Percentiles rank a stretch among this genome's conserved stretches.
Evolutionary conservation across 2,329 filamentous ascomycete species (phyloP).

Genomic region (Calonectria pseudoreteaudii): DNA sequence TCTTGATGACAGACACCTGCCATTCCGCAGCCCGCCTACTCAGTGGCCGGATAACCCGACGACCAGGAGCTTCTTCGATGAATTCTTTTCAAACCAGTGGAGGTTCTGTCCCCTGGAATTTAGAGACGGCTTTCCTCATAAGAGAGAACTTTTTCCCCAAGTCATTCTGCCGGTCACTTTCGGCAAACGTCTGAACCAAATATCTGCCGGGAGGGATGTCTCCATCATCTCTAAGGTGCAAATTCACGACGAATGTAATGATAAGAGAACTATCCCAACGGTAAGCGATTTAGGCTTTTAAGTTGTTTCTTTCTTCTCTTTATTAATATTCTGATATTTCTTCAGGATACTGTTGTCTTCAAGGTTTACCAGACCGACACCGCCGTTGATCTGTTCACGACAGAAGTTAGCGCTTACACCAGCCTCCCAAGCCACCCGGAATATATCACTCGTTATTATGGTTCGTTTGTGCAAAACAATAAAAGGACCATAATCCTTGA

Average conservation of each 20-base stretch:
- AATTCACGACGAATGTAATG: not conserved
- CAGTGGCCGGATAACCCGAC: not conserved
- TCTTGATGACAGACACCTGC: not conserved
- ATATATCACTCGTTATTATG: conserved; percentile 1
- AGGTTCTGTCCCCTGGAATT: conserved; percentile 24
- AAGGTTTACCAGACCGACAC: conserved; percentile 14
- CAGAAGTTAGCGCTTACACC: conserved; percentile 4
- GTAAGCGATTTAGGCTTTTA: not conserved
- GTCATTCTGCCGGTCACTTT: conserved; percentile 16
- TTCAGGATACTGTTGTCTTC: conserved; percentile 16
- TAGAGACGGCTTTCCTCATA: not conserved
- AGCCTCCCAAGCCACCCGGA: not conserved
- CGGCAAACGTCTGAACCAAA: not conserved
- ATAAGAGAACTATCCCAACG: not conserved
- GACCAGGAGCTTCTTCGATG: not conserved
- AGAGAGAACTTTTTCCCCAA: not conserved
- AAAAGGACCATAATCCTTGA: conserved; percentile 14
- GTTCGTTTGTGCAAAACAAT: not conserved
- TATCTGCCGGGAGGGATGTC: not conserved
- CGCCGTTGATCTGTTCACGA: not conserved
- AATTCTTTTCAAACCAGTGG: conserved; percentile 25
- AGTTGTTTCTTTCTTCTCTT: too few species aligned
- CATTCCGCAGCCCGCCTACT: not conserved
- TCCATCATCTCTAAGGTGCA: not conserved
- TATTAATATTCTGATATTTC: not conserved